Evolutionary conservation across 768 basidiomycete genomes (phyloP), one percentile per base, ranked within the genome.

Genomic region (Mycena metata): DNA sequence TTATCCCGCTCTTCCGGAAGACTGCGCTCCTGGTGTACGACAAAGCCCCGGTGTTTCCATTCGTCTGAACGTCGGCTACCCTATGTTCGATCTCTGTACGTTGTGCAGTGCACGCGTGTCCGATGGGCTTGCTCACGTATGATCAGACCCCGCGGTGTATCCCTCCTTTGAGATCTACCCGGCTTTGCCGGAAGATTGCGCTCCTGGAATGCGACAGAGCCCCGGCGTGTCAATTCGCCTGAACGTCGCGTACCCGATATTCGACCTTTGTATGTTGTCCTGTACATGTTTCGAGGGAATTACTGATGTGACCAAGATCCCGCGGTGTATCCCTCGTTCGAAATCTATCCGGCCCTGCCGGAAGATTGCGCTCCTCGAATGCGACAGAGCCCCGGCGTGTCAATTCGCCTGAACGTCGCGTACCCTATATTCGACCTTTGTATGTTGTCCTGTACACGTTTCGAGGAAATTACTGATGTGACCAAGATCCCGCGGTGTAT

Each of bases 161-260:
- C 84, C 86, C 42, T 64, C 81, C 70, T 76, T 85, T 56, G 73
- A 79, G 60, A 75, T 83, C 42, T 86, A 82, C 70, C 83, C 82
- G 33, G 56, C 43, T 30, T 69, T 58, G 39, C 57, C 56, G 16
- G 39, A 57, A 24, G 56, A 57, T 21, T 57, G 45, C 42, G 41
- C 70, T 23, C 24, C 47, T 46, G 58, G 49, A 60, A 24, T 21
- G 17, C 47, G 39, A 42, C 15, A 49, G 13, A 13, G 11, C 24
- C 45, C 42, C 17, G 36, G 33, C 26, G 39, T 39, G 11, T 39
- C 39, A 2, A 39, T 39, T 39, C 39, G 39, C 39, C 39, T 39
- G 15, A 39, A 39, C 15, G 9, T 39, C 4, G 39, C 36, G 8
- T 84, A 83, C 69, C 83, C 83, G 5, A 76, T 72, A 64, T 76